Evolutionary conservation across 2,329 filamentous ascomycete species (phyloP).

Genomic region (Pseudonectria buxi): DNA sequence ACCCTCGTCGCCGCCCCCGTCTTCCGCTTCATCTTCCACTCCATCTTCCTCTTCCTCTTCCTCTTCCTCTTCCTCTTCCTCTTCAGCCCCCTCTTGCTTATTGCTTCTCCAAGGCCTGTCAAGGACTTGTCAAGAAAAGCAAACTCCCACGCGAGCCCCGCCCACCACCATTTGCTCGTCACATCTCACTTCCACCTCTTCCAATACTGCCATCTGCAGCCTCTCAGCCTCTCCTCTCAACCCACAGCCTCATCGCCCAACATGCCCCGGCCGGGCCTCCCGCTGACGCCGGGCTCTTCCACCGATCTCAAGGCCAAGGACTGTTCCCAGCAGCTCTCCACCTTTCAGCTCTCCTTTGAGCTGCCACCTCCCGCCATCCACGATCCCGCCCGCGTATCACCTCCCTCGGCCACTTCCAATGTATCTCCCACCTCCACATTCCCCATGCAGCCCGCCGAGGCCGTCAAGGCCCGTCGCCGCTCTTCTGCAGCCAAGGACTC

Average conservation of each 20-base stretch:
- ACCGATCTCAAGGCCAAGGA: slow-evolving; percentile 72
- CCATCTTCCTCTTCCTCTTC: slow-evolving; percentile 1
- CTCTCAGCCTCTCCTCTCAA: too few species aligned
- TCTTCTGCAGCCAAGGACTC: slow-evolving; percentile 38
- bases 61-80: slow-evolving; percentile 1
- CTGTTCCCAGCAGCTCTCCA: slow-evolving; percentile 51
- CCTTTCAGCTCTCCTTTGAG: slow-evolving; percentile 63
- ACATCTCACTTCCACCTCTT: too few species aligned
- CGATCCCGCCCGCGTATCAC: slow-evolving; percentile 41
- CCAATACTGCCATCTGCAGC: too few species aligned
- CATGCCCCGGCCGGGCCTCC: slow-evolving; percentile 34
- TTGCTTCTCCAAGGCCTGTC: too few species aligned
- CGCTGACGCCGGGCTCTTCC: slow-evolving; percentile 72
- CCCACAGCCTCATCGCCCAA: slow-evolving; percentile 7
- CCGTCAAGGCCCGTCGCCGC: slow-evolving; percentile 47
- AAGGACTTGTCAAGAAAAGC: too few species aligned
- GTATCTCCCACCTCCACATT: slow-evolving; percentile 28
- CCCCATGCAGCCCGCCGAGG: slow-evolving; percentile 43
- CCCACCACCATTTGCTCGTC: too few species aligned
- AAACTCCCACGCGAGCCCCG: too few species aligned
- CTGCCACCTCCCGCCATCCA: slow-evolving; percentile 69
- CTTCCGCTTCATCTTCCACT: not conserved
- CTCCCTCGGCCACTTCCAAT: slow-evolving; percentile 20
- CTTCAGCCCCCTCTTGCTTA: slow-evolving; percentile 2
- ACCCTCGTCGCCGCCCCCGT: too few species aligned